phyloP scores from a whole-genome alignment of 228 moss, liverwort and hornwort genomes.

The Sphagnum fallax region DNA sequence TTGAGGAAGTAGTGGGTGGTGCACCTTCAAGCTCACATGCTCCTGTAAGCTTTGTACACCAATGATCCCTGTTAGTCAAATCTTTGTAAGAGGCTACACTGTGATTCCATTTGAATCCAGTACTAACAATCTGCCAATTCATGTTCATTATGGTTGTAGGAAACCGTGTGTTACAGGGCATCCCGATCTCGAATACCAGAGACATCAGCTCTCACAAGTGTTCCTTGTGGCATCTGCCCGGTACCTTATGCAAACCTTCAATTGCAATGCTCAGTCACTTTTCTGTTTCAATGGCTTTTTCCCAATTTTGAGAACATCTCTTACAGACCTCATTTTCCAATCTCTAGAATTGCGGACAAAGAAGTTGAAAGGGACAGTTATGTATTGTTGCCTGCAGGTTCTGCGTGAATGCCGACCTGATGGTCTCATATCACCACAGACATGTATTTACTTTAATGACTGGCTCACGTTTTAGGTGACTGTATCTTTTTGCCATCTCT shows the following conservation, averaged over 20 bases:
- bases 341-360: neutral
- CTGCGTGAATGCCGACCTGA: slow-evolving; percentile 80
- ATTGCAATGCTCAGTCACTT: neutral
- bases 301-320: neutral
- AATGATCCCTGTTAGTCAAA: neutral
- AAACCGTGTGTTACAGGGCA: slow-evolving; percentile 65
- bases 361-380: neutral
- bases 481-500: no score
- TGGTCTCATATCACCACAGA: slow-evolving; percentile 85
- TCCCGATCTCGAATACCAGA: slow-evolving; percentile 80
- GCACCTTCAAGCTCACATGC: slow-evolving; percentile 17
- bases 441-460: slow-evolving; percentile 75
- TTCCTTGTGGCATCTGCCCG: slow-evolving; percentile 93
- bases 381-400: slow-evolving; percentile 40
- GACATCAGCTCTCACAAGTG: slow-evolving; percentile 77
- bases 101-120: neutral
- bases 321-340: neutral
- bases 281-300: neutral
- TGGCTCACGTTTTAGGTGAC: slow-evolving; percentile 70
- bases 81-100: neutral
- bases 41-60: neutral
- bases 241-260: slow-evolving; percentile 19
- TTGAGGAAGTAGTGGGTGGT: slow-evolving; percentile 81
- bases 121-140: neutral
- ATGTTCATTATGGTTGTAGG: slow-evolving; percentile 27